These are phyloP conservation scores for Claviceps lovelessii DNA, from an alignment of 2,329 filamentous ascomycete genomes.

Conservation along the genomic window DNA sequence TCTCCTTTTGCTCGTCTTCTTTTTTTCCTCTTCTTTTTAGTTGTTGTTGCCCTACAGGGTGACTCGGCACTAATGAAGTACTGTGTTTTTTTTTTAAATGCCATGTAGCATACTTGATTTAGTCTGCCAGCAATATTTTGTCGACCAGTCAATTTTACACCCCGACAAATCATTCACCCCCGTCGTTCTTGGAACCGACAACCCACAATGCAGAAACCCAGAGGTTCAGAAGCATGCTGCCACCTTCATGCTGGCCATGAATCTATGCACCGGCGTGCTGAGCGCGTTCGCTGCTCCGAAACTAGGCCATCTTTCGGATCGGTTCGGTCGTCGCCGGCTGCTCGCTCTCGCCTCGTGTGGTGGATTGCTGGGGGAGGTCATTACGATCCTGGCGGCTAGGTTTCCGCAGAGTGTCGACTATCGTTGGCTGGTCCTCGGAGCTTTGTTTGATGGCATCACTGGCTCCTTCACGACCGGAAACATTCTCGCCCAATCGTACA, in stretches of 20 bases:
- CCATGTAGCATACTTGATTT: conserved; percentile 53
- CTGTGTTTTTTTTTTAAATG: no score
- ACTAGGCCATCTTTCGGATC: conserved; percentile 73
- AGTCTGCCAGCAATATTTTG: conserved; percentile 71
- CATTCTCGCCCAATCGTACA: conserved; percentile 68
- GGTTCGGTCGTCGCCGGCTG: conserved; percentile 64
- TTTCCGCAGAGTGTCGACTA: conserved; percentile 61
- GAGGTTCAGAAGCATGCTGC: conserved; percentile 66
- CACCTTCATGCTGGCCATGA: conserved; percentile 63
- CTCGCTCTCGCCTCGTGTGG: conserved; percentile 61
- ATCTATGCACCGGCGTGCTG: conserved; percentile 58
- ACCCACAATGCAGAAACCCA: conserved; percentile 66
- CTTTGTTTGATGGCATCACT: conserved; percentile 65
- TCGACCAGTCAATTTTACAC: conserved; percentile 45
- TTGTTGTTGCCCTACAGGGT: no score
- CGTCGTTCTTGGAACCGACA: conserved; percentile 51
- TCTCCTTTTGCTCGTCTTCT: no score
- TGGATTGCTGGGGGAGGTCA: conserved; percentile 57
- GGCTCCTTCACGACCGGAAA: conserved; percentile 81
- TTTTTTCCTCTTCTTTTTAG: no score
- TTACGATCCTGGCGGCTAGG: conserved; percentile 65
- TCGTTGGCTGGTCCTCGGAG: conserved; percentile 64
- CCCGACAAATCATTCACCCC: conserved; percentile 33
- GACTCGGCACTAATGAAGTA: neutral
- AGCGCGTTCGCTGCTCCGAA: conserved; percentile 72